phyloP scores from a whole-genome alignment of 2,329 filamentous ascomycete species.

The Fusarium nodosum region DNA sequence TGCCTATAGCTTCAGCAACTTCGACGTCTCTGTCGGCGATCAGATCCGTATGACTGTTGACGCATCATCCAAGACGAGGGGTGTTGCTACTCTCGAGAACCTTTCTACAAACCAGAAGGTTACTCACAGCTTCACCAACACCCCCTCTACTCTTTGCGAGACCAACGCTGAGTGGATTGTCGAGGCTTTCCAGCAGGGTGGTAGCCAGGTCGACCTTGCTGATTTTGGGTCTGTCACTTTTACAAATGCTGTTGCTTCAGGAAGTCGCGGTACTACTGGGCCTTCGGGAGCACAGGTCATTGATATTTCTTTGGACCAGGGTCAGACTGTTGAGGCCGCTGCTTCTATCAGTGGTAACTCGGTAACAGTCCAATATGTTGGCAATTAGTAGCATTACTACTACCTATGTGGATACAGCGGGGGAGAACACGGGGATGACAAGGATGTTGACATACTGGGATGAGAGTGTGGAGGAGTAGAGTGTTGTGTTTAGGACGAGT shows the following conservation, averaged over 20 bases:
- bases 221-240: slow-evolving; percentile 47
- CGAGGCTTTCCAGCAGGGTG: slow-evolving; percentile 57
- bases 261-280: slow-evolving; percentile 5
- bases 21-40: slow-evolving; percentile 51
- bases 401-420: too few relatives aligned
- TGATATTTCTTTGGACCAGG: slow-evolving; percentile 11
- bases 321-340: slow-evolving; percentile 1
- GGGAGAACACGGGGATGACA: too few relatives aligned
- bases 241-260: slow-evolving; percentile 5
- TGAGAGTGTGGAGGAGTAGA: too few relatives aligned
- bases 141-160: slow-evolving; percentile 62
- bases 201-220: slow-evolving; percentile 48
- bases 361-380: slow-evolving; percentile 14
- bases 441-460: too few relatives aligned
- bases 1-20: slow-evolving; percentile 56
- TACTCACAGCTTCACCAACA: slow-evolving; percentile 63
- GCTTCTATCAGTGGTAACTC: slow-evolving; percentile 15
- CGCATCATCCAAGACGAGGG: slow-evolving; percentile 12
- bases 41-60: slow-evolving; percentile 48
- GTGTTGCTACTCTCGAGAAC: slow-evolving; percentile 58
- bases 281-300: slow-evolving; percentile 17
- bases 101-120: slow-evolving; percentile 64
- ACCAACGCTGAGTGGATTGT: slow-evolving; percentile 75
- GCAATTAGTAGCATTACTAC: background rate
- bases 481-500: too few relatives aligned